Percentiles rank a stretch among this genome's conserved stretches.
Evolutionary conservation across 2,329 filamentous ascomycete genomes (phyloP).

Genomic region (Fusarium robinianum): DNA sequence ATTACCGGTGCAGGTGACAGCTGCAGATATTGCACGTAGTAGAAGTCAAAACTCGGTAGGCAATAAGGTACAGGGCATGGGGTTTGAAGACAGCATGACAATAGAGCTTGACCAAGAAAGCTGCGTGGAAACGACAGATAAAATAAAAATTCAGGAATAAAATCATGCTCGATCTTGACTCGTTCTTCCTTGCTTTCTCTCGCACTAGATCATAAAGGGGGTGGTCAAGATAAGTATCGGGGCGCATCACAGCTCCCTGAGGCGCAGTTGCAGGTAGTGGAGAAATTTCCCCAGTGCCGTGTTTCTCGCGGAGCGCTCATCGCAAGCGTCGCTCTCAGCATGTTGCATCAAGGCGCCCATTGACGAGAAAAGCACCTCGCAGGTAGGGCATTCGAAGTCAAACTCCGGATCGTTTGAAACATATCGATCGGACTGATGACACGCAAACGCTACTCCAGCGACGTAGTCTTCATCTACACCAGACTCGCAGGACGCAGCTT

Average conservation of each 20-base stretch:
- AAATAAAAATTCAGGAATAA: too few species aligned
- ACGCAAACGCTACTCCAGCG: conserved; percentile 10
- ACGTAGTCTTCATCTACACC: conserved; percentile 10
- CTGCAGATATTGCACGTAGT: conserved; percentile 9
- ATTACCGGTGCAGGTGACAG: conserved; percentile 1
- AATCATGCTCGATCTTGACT: too few species aligned
- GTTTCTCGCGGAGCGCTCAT: conserved; percentile 6
- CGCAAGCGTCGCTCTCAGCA: conserved; percentile 29
- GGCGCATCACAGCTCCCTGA: too few species aligned
- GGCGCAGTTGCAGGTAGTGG: too few species aligned
- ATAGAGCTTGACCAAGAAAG: too few species aligned
- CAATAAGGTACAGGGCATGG: too few species aligned
- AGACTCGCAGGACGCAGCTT: conserved; percentile 26
- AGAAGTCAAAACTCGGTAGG: not conserved
- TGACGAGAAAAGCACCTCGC: conserved; percentile 3
- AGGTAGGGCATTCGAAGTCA: conserved; percentile 26
- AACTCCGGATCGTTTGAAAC: conserved; percentile 18
- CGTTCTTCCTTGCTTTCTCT: too few species aligned
- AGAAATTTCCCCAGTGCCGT: too few species aligned
- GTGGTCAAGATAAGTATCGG: too few species aligned
- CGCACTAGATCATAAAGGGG: too few species aligned
- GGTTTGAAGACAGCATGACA: too few species aligned
- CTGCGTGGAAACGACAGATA: too few species aligned
- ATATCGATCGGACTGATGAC: conserved; percentile 16
- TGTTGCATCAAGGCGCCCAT: conserved; percentile 34